Conservation (phyloP, 129 eudicot species). For the Silybum marianum region DNA sequence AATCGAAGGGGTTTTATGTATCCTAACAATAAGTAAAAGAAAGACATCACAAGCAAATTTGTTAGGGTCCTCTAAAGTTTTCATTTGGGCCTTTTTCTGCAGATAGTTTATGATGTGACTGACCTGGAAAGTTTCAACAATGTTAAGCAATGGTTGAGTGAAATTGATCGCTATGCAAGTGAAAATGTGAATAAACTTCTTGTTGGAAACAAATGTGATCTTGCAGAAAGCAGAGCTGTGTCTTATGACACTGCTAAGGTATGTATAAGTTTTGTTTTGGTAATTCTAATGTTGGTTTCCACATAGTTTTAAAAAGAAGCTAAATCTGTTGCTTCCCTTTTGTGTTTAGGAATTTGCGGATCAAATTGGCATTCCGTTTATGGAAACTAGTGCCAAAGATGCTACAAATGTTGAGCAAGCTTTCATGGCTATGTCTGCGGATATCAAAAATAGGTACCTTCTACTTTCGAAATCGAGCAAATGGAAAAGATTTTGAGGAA, state of each 20-base stretch:
- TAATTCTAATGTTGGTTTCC: not conserved
- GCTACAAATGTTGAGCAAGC: slow-evolving; percentile 83
- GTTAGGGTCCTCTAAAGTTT: not conserved
- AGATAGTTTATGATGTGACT: slow-evolving; percentile 48
- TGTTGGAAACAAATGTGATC: slow-evolving; percentile 52
- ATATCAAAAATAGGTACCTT: slow-evolving; percentile 35
- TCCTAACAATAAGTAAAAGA: slow-evolving; percentile 2
- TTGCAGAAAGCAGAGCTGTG: slow-evolving; percentile 39
- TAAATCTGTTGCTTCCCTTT: not conserved
- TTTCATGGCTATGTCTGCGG: slow-evolving; percentile 74
- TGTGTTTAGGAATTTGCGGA: slow-evolving; percentile 45
- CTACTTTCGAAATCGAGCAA: not conserved
- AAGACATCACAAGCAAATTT: not conserved
- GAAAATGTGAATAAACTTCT: slow-evolving; percentile 52
- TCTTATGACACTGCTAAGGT: slow-evolving; percentile 36
- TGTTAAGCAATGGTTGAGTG: slow-evolving; percentile 49
- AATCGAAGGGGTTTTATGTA: not conserved
- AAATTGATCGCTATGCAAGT: slow-evolving; percentile 53
- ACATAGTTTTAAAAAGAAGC: not conserved
- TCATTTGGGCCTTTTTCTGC: slow-evolving; percentile 3
- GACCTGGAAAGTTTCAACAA: slow-evolving; percentile 46
- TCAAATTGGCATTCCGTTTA: slow-evolving; percentile 42
- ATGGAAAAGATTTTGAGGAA: not conserved
- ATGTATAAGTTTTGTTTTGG: not conserved
- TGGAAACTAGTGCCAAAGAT: slow-evolving; percentile 51